Evolutionary conservation across 2,329 filamentous ascomycete species (phyloP).

Genomic region (Fusarium sp.): DNA sequence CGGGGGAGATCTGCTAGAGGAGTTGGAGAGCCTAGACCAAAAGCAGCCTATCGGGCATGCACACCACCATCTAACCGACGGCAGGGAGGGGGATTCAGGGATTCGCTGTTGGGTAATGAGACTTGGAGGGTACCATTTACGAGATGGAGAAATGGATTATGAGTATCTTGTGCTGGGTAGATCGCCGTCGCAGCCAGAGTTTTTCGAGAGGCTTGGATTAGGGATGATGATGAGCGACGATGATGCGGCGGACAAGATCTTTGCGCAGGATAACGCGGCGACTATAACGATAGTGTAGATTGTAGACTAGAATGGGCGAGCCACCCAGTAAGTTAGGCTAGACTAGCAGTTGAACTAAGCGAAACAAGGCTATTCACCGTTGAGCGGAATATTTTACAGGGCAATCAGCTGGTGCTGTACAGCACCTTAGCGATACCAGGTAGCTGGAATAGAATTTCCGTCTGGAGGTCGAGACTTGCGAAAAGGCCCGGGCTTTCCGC

Average conservation of each 20-base stretch:
- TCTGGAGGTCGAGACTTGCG: not conserved
- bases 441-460: not conserved
- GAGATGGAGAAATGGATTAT: slow-evolving; percentile 4
- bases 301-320: not conserved
- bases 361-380: not conserved
- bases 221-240: not conserved
- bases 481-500: not conserved
- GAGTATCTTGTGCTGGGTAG: slow-evolving; percentile 35
- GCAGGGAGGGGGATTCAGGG: not conserved
- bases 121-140: slow-evolving; percentile 24
- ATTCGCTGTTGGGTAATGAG: slow-evolving; percentile 37
- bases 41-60: not conserved
- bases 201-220: slow-evolving; percentile 36
- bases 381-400: not conserved
- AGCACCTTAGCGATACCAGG: not conserved
- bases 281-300: slow-evolving; percentile 24
- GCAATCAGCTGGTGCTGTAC: not conserved
- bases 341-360: not conserved
- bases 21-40: not conserved
- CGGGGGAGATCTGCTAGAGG: not conserved
- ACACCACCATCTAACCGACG: slow-evolving; percentile 1
- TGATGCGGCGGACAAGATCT: not conserved
- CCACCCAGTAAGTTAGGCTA: not conserved
- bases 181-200: slow-evolving; percentile 10
- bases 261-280: slow-evolving; percentile 2